Evolutionary conservation across 176 grass and related monocot genomes (phyloP), one percentile per base, ranked within the genome.

Genomic region (Eragrostis nindensis): DNA sequence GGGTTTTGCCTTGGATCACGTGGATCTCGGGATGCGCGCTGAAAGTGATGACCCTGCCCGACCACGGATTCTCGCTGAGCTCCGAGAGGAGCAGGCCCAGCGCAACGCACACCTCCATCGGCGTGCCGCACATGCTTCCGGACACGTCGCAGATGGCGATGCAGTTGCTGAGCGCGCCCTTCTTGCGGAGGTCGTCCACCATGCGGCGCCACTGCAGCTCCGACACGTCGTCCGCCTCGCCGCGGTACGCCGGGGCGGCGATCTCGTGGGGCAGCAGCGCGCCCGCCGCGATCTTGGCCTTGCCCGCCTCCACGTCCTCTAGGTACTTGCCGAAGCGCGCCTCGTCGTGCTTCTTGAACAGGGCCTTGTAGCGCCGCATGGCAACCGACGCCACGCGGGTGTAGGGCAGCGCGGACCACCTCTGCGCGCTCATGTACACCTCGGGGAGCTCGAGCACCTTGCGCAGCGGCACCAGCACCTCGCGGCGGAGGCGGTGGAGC

Each of bases 51-150:
- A 86, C 86, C 4, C 86, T 60, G 10, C 89, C 89, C 64, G 84
- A 79, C 90, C 86, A 92, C 60, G 85, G 90, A 22, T 88, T 53
- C 66, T 92, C 81, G 48, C 90, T 92, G 6, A 91, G 77, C 77
- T 88, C 90, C 6, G 90, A 92, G 60, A 86, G 50, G 24, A 88
- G 77, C 40, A 92, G 66, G 25, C 90, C 90, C 12, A 94, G 76
- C 27, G 92, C 89, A 8, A 44, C 42, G 9, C 42, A 44, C 42
- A 44, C 42, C 42, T 44, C 42, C 42, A 44, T 44, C 1, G 42
- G 5, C 42, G 42, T 44, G 42, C 42, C 42, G 1, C 1, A 8
- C 42, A 44, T 44, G 32, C 32, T 36, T 4, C 32, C 32, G 32
- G 32, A 44, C 42, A 44, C 42, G 42, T 44, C 42, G 42, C 2